Evolutionary conservation across 2,329 filamentous ascomycete species (phyloP).

Genomic region (Rhinocladiella mackenziei): DNA sequence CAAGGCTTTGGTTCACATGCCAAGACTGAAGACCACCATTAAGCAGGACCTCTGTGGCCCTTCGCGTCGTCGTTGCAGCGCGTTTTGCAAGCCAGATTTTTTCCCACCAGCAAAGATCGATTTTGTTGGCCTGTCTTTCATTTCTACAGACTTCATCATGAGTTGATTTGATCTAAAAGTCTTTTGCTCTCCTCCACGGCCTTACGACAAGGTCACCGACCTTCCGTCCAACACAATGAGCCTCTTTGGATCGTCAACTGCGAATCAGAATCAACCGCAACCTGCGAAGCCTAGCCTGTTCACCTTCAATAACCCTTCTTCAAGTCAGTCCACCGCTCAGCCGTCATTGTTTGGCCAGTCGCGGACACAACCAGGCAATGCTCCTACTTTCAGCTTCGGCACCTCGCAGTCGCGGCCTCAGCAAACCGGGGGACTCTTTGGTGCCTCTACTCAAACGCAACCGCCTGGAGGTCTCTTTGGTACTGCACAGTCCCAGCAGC

Average conservation of each 20-base stretch:
- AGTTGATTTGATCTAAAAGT: neutral
- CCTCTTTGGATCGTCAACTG: conserved; percentile 13
- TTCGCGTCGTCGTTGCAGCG: no score
- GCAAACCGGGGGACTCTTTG: conserved; percentile 33
- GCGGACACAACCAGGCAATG: conserved; percentile 17
- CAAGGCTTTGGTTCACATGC: no score
- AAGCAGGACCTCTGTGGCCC: no score
- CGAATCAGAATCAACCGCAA: conserved; percentile 17
- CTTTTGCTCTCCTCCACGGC: neutral
- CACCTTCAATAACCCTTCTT: conserved; percentile 14
- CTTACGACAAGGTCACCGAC: neutral
- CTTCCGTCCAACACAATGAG: conserved; percentile 9
- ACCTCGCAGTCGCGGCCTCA: conserved; percentile 24
- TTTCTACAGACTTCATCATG: conserved; percentile 3
- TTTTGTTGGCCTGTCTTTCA: no score
- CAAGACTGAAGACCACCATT: no score
- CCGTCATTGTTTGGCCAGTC: conserved; percentile 21
- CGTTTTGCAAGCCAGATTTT: no score
- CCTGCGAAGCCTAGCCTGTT: conserved; percentile 14
- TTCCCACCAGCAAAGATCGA: no score
- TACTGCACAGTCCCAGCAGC: conserved; percentile 28
- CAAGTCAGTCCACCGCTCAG: conserved; percentile 9
- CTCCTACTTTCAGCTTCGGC: conserved; percentile 20
- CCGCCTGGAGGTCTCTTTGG: conserved; percentile 36
- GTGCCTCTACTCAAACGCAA: conserved; percentile 17